Conservation (phyloP, 108 stramenopile species). For the Pseudonitzschia delicatissima region DNA sequence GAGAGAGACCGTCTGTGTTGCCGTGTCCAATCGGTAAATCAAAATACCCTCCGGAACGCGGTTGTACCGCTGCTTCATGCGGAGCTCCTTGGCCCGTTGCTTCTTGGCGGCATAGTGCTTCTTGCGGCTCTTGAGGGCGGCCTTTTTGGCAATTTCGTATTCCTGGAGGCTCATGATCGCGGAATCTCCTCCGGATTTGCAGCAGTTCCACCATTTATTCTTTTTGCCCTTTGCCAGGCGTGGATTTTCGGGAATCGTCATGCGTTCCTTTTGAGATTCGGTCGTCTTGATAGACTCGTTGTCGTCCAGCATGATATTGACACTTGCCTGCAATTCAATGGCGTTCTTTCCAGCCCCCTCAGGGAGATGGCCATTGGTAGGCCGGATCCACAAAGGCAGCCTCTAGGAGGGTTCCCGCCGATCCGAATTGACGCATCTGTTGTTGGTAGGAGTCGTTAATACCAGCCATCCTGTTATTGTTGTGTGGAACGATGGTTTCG, state of each 20-base stretch:
- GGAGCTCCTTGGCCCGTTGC: constrained; percentile 19
- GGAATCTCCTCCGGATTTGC: constrained; percentile 19
- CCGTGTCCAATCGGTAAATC: constrained; percentile 78
- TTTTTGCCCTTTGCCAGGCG: not conserved
- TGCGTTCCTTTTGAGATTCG: constrained; percentile 36
- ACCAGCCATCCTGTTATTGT: too few species aligned
- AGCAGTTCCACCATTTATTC: constrained; percentile 26
- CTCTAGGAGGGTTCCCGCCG: constrained; percentile 68
- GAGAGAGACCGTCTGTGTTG: constrained; percentile 52
- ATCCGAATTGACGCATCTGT: constrained; percentile 4
- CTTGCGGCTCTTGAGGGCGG: constrained; percentile 34
- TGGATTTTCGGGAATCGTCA: constrained; percentile 37
- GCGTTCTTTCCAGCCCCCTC: constrained; percentile 76
- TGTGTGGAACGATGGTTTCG: too few species aligned
- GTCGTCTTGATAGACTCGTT: constrained; percentile 42
- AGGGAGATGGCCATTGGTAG: constrained; percentile 75
- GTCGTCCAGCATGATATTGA: constrained; percentile 40
- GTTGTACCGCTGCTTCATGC: constrained; percentile 50
- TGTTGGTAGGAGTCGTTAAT: too few species aligned
- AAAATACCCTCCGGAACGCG: constrained; percentile 80
- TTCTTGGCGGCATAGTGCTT: constrained; percentile 32
- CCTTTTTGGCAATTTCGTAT: constrained; percentile 36
- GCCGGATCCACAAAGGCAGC: constrained; percentile 88
- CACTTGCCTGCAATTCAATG: constrained; percentile 73
- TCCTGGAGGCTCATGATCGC: constrained; percentile 34